Percentiles rank a stretch among this genome's conserved stretches.
Evolutionary conservation across 345 rosid species (phyloP).

Genomic region (Pseudoturritis turrita): DNA sequence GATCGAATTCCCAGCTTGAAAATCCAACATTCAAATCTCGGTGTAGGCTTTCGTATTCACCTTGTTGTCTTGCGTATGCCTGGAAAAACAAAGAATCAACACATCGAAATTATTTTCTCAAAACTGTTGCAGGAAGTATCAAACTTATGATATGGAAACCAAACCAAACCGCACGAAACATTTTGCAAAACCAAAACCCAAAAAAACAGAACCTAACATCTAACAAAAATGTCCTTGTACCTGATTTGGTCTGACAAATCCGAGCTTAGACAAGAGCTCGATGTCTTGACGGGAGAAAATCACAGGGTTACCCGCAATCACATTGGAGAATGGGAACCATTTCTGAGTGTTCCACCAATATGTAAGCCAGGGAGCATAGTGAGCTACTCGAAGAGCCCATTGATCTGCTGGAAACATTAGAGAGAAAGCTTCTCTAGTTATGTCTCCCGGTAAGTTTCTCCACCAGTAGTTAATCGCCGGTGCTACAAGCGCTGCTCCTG

Average conservation of each 20-base stretch:
- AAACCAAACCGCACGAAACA: background rate
- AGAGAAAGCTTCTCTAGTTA: conserved; percentile 34
- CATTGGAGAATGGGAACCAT: conserved; percentile 38
- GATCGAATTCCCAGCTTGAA: conserved; percentile 78
- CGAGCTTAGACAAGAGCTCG: conserved; percentile 29
- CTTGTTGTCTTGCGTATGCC: conserved; percentile 46
- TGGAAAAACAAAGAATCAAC: conserved; percentile 2
- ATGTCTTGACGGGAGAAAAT: conserved; percentile 37
- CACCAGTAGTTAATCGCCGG: conserved; percentile 59
- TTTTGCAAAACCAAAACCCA: background rate
- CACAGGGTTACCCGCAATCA: conserved; percentile 16
- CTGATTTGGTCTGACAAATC: conserved; percentile 5
- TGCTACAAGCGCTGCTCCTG: conserved; percentile 48
- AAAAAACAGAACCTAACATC: background rate
- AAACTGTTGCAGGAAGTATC: background rate
- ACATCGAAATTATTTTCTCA: background rate
- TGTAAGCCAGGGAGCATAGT: conserved; percentile 45
- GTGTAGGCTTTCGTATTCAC: conserved; percentile 53
- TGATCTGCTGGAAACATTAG: conserved; percentile 39
- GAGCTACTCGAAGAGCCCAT: conserved; percentile 52
- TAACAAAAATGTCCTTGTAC: conserved; percentile 5
- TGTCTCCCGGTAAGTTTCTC: conserved; percentile 44
- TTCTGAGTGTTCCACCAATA: conserved; percentile 67
- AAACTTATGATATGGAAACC: background rate
- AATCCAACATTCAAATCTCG: conserved; percentile 60